phyloP scores from a whole-genome alignment of 2,329 filamentous ascomycete genomes.

The Calonectria pteridis region DNA sequence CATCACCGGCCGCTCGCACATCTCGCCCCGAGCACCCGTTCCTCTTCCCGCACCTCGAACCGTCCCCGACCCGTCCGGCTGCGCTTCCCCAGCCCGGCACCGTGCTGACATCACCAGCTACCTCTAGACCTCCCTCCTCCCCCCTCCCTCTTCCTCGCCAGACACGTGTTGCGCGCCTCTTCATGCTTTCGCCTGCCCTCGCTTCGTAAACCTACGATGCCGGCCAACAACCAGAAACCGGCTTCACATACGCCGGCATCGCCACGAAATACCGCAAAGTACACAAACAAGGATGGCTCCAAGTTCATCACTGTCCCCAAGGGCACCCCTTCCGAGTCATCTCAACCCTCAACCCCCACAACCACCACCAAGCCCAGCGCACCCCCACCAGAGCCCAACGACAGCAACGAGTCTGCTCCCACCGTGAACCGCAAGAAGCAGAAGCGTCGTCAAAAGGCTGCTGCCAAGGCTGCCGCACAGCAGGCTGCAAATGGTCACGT shows the following conservation, averaged over 20 bases:
- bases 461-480: conserved; percentile 71
- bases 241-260: conserved; percentile 63
- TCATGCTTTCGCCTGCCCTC: conserved; percentile 54
- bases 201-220: conserved; percentile 58
- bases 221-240: conserved; percentile 65
- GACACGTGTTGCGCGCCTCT: conserved; percentile 50
- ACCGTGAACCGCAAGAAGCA: conserved; percentile 93
- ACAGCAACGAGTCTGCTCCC: conserved; percentile 53
- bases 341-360: conserved; percentile 65
- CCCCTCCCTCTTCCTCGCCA: conserved; percentile 38
- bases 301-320: conserved; percentile 77
- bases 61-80: conserved; percentile 30
- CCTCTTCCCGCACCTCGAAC: conserved; percentile 36
- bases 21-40: conserved; percentile 28
- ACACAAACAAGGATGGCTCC: conserved; percentile 76
- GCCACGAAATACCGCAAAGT: conserved; percentile 69
- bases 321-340: conserved; percentile 63
- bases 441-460: conserved; percentile 89
- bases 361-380: conserved; percentile 53
- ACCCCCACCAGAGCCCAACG: conserved; percentile 46
- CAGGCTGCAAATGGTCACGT: conserved; percentile 56
- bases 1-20: conserved; percentile 34
- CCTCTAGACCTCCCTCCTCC: conserved; percentile 32
- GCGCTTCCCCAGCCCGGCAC: conserved; percentile 33
- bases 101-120: conserved; percentile 39